A percentile compares a stretch with the other conserved stretches of the same genome.
These are phyloP conservation scores for Neurospora sp. DNA, from an alignment of 495 filamentous ascomycete genomes.

Conservation along the genomic window DNA sequence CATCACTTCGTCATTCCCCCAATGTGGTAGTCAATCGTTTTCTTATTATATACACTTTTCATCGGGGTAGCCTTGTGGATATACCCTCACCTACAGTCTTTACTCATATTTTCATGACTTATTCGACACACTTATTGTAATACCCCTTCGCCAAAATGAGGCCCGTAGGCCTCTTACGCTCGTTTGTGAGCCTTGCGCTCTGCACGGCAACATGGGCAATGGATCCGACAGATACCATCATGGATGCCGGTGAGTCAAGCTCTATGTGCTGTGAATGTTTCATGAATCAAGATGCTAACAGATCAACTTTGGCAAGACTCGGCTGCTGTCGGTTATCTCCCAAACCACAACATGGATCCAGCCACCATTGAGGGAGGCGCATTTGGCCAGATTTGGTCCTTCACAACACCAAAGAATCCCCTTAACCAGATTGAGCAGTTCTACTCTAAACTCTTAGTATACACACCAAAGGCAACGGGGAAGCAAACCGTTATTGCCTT, in stretches of 20 bases:
- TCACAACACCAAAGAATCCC: conserved; percentile 2
- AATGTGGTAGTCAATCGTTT: background rate
- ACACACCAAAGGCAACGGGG: conserved; percentile 15
- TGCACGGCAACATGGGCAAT: conserved; percentile 4
- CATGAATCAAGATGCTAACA: background rate
- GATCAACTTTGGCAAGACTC: background rate
- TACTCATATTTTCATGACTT: background rate
- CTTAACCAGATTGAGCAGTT: conserved; percentile 11
- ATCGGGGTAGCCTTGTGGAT: background rate
- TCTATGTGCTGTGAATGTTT: background rate
- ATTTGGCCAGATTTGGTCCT: conserved; percentile 12
- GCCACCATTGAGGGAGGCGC: conserved; percentile 3
- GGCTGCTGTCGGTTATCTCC: conserved; percentile 6
- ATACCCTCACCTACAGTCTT: background rate
- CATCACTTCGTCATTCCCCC: background rate
- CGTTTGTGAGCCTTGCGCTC: conserved; percentile 8
- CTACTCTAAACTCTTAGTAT: conserved; percentile 21
- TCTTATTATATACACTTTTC: background rate
- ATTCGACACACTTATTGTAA: background rate
- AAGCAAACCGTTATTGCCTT: conserved; percentile 20
- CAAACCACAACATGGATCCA: conserved; percentile 10
- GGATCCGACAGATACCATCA: conserved; percentile 8
- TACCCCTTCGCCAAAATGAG: conserved; percentile 1
- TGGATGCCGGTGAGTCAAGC: conserved; percentile 5
- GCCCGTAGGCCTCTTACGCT: conserved; percentile 7